phyloP scores from a whole-genome alignment of 768 basidiomycete species.

The Kwoniella shandongensis region DNA sequence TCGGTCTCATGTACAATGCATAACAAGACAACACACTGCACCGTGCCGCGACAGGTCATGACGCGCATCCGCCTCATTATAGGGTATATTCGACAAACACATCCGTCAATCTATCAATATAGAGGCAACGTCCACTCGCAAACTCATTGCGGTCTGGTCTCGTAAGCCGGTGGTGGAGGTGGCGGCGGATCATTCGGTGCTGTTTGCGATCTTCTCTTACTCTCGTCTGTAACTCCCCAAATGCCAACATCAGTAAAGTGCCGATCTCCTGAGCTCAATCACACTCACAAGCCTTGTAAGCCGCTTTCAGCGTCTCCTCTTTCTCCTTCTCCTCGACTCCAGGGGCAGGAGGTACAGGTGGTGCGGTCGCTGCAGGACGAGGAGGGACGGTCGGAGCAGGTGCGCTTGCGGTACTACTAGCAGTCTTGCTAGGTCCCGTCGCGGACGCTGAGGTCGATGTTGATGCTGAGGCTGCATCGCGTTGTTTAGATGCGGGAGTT shows the following conservation, averaged over 20 bases:
- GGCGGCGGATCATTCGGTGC: slow-evolving; percentile 5
- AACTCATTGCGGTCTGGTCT: too few relatives aligned
- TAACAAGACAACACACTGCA: too few relatives aligned
- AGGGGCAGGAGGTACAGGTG: not conserved
- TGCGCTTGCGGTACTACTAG: too few relatives aligned
- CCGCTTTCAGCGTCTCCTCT: slow-evolving; percentile 23
- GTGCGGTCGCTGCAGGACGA: slow-evolving; percentile 18
- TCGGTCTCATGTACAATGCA: too few relatives aligned
- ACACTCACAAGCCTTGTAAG: slow-evolving; percentile 26
- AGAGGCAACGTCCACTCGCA: too few relatives aligned
- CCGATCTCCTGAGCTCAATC: not conserved
- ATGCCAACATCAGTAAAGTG: not conserved
- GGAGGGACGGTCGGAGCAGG: slow-evolving; percentile 22
- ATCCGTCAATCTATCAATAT: too few relatives aligned
- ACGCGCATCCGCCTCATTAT: too few relatives aligned
- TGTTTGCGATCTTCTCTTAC: slow-evolving; percentile 13
- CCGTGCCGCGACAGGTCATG: too few relatives aligned
- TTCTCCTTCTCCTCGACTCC: slow-evolving; percentile 9
- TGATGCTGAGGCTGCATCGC: slow-evolving; percentile 29
- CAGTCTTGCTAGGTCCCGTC: not conserved
- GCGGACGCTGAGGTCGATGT: not conserved
- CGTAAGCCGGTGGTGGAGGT: too few relatives aligned
- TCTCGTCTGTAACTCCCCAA: slow-evolving; percentile 10
- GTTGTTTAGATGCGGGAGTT: slow-evolving; percentile 47
- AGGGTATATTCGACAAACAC: too few relatives aligned